Evolutionary conservation across 805 yeast species (phyloP), one percentile per base, ranked within the genome.

Genomic region (Sporopachydermia lactativora): DNA sequence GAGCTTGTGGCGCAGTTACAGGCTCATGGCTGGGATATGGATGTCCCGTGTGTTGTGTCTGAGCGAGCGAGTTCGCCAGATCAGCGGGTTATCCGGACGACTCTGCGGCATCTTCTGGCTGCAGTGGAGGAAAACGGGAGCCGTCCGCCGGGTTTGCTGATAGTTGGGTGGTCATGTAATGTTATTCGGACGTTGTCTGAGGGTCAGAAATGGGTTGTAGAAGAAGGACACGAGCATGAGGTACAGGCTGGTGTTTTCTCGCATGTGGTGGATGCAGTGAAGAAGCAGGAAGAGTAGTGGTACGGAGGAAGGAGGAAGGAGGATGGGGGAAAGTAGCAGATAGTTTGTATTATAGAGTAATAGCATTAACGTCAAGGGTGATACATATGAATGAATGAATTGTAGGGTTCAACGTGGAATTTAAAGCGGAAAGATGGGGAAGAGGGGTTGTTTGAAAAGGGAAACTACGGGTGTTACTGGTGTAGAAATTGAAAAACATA

Each of bases 21-120:
- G 8, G 71, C 75, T 4, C 66, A 65, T 4, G 78, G 74, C 6
- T 89, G 96, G 96, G 77, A 77, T 40, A 59, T 65, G 1, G 64
- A 69, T 15, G 64, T 81, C 4, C 95, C 96, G 0, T 83, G 82
- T 18, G 85, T 92, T 2, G 76, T 88, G 16, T 75, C 89, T 2
- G 97, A 89, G 57, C 68, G 96, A 43, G 95, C 96, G 0, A 77
- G 92, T 13, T 86, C 96, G 58, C 86, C 92, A 0, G 97, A 88
- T 54, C 96, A 89, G 60, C 61, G 97, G 42, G 70, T 88, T 3
- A 75, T 86, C 3, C 65, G 95, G 46, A 82, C 96, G 0, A 70
- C 74, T 0, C 60, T 89, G 36, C 65, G 66, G 40, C 61, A 79
- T 46, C 73, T 85, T 1, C 79, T 80, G 0, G 76, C 68, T 36